These are phyloP conservation scores for Citrus cavaleriei DNA, from an alignment of 345 rosid species.

Conservation along the genomic window DNA sequence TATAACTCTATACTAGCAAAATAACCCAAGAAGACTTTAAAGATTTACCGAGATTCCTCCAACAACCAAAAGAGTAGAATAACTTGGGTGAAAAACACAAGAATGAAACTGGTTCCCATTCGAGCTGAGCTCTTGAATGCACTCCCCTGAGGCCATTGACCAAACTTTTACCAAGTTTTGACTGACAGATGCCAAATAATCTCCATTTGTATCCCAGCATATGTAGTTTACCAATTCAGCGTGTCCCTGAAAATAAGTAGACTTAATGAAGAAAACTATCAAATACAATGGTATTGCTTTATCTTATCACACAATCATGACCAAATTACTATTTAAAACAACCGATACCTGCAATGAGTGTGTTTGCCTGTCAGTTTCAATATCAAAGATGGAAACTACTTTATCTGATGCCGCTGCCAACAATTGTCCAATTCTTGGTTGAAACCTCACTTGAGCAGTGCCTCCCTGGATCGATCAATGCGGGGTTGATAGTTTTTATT, in stretches of 20 bases:
- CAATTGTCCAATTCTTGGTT: slow-evolving; percentile 54
- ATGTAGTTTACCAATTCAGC: slow-evolving; percentile 50
- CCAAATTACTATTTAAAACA: not conserved
- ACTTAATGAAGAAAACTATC: not conserved
- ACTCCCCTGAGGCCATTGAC: slow-evolving; percentile 55
- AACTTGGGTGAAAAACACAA: slow-evolving; percentile 65
- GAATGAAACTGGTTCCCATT: slow-evolving; percentile 54
- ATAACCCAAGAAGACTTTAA: slow-evolving; percentile 2
- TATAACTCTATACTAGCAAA: not conserved
- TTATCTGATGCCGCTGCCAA: slow-evolving; percentile 68
- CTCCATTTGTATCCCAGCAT: slow-evolving; percentile 65
- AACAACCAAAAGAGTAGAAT: slow-evolving; percentile 47
- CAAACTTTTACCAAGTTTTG: slow-evolving; percentile 58
- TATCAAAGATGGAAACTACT: slow-evolving; percentile 53
- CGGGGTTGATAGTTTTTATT: not conserved
- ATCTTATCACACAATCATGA: not conserved
- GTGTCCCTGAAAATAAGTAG: slow-evolving; percentile 41
- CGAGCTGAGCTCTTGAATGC: slow-evolving; percentile 54
- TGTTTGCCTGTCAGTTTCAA: slow-evolving; percentile 47
- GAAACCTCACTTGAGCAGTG: slow-evolving; percentile 59
- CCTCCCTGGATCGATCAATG: slow-evolving; percentile 40
- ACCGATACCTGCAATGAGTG: slow-evolving; percentile 44
- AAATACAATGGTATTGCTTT: not conserved
- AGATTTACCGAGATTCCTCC: slow-evolving; percentile 51
- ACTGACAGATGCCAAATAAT: slow-evolving; percentile 65